Evolutionary conservation across 768 basidiomycete genomes (phyloP).

Genomic region (Boletus subparvulus): DNA sequence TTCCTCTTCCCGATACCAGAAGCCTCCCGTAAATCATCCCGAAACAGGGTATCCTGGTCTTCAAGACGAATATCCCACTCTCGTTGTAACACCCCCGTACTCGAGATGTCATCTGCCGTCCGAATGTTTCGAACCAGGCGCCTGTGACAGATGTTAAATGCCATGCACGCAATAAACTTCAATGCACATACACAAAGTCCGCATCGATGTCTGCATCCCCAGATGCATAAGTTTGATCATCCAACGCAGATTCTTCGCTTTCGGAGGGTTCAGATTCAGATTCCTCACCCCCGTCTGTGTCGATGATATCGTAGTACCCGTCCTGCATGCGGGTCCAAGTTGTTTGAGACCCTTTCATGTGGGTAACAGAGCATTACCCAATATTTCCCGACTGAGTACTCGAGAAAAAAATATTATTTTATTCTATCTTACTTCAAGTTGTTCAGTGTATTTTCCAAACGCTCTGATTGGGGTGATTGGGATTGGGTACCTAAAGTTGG

Average conservation of each 20-base stretch:
- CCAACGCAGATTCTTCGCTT: slow-evolving; percentile 5
- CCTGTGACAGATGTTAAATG: neutral
- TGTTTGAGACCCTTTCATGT: too few species aligned
- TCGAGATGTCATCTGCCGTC: slow-evolving; percentile 13
- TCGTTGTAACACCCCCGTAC: slow-evolving; percentile 6
- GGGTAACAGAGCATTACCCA: too few species aligned
- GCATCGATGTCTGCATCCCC: slow-evolving; percentile 17
- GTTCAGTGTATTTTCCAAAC: too few species aligned
- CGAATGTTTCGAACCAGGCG: slow-evolving; percentile 6
- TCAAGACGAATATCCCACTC: slow-evolving; percentile 32
- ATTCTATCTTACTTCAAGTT: too few species aligned
- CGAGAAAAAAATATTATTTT: too few species aligned
- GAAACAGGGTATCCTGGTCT: slow-evolving; percentile 67
- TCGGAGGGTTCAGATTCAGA: slow-evolving; percentile 12
- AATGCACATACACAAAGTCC: slow-evolving; percentile 21
- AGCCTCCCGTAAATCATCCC: slow-evolving; percentile 60
- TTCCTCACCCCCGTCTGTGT: slow-evolving; percentile 1
- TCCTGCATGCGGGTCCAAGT: too few species aligned
- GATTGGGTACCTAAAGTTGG: too few species aligned
- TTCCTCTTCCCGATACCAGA: slow-evolving; percentile 64
- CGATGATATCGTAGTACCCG: neutral
- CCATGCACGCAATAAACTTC: too few species aligned
- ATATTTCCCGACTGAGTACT: too few species aligned
- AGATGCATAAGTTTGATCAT: neutral
- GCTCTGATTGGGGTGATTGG: too few species aligned